Percentiles rank a stretch among this genome's conserved stretches.
Conservation (phyloP, 2,329 filamentous ascomycete genomes). For the Monilinia vaccinii-corymbosi region DNA sequence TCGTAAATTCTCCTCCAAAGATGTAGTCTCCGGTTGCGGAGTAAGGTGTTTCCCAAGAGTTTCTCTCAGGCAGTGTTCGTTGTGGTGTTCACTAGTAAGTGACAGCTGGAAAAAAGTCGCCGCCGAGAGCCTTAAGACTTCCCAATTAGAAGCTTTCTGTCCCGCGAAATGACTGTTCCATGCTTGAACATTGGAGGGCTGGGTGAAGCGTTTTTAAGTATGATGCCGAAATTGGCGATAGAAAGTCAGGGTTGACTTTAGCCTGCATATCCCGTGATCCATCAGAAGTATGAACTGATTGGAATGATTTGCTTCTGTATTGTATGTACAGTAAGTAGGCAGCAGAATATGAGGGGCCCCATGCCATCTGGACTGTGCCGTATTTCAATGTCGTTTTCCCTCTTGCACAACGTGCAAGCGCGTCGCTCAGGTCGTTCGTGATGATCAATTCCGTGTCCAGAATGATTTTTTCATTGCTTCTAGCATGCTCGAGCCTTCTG, state of each 20-base stretch:
- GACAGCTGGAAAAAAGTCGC: constrained; percentile 1
- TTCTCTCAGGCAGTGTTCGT: neutral
- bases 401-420: neutral
- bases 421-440: neutral
- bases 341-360: neutral
- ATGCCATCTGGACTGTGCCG: neutral
- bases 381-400: neutral
- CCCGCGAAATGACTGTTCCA: neutral
- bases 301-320: neutral
- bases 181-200: neutral
- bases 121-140: neutral
- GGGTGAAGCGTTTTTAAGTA: neutral
- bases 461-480: neutral
- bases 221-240: neutral
- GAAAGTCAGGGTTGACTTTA: neutral
- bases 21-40: neutral
- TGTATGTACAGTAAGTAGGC: neutral
- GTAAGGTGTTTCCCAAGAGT: neutral
- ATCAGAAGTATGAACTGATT: neutral
- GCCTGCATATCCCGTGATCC: neutral
- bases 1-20: neutral
- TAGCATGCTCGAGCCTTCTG: neutral
- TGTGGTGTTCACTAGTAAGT: neutral
- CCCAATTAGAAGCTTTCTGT: neutral
- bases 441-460: neutral